Evolutionary conservation across 352 stramenopile species (phyloP), one percentile per base, ranked within the genome.

Genomic region (Phytophthora fragariaefolia): DNA sequence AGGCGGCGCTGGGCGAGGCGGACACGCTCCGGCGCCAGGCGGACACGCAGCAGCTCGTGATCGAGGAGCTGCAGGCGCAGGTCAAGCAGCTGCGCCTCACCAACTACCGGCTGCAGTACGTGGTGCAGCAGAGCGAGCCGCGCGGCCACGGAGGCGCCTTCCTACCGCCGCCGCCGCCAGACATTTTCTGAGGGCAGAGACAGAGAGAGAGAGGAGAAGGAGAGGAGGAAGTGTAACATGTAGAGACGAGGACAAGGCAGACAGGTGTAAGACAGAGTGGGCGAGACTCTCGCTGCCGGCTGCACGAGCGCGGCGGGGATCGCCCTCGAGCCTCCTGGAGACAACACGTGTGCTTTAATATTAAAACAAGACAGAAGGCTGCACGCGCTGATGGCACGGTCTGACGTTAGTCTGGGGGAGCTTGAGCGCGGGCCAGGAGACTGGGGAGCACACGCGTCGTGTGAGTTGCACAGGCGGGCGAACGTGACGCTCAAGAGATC

Each of bases 81-180:
- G 82, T 91, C 26, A 88, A 87, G 65, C 80, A 90, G 59, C 65
- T 93, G 15, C 80, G 83, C 1, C 47, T 87, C 17, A 84, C 76
- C 23, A 93, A 93, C 69, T 89, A 89, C 55, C 66, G 82, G 20
- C 66, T 93, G 47, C 85, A 92, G 64, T 90, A 83, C 52, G 74
- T 93, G 49, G 73, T 90, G 28, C 85, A 93, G 74, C 83, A 91
- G 58, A 80, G 75, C 60, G 82, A 91, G 30, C 64, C 72, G n/a
- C 69, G 71, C 57, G 72, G 73, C 17, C 71, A 76, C 30, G 73
- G 57, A 18, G 32, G 34, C 13, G n/a, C 63, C 10, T 88, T 90
- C 49, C 48, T 92, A 45, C 83, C 82, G 24, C 83, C 85, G 9
- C 79, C 71, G 10, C 85, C 83, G 18, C 85, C 85, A 26, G 85